Percentiles rank a stretch among this genome's conserved stretches.
Evolutionary conservation across 129 eudicot genomes (phyloP).

Genomic region (Pittosporum tobira): DNA sequence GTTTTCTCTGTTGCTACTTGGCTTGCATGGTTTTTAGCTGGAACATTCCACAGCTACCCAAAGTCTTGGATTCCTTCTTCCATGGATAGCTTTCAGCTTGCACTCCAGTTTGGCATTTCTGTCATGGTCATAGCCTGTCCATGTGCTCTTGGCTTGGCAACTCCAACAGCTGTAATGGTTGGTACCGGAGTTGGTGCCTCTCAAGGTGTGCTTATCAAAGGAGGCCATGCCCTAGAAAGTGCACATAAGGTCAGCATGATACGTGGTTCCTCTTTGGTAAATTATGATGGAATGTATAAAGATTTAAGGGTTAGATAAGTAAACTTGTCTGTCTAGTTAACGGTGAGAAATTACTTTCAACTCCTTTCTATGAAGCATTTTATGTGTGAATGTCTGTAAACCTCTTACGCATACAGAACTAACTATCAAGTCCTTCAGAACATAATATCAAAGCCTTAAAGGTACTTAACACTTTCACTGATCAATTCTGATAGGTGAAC

Average conservation of each 20-base stretch:
- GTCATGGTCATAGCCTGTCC: slow-evolving; percentile 95
- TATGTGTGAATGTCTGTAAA: no score
- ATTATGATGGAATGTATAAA: not conserved
- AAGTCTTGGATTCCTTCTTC: slow-evolving; percentile 67
- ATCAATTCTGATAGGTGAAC: slow-evolving; percentile 38
- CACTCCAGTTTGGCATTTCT: slow-evolving; percentile 82
- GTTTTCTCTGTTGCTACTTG: slow-evolving; percentile 51
- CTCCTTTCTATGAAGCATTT: no score
- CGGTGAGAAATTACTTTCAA: not conserved
- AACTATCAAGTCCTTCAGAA: not conserved
- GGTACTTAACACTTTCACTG: not conserved
- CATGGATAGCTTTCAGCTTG: slow-evolving; percentile 84
- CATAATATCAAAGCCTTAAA: not conserved
- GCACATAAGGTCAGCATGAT: slow-evolving; percentile 57
- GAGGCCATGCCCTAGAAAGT: slow-evolving; percentile 87
- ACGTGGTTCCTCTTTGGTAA: not conserved
- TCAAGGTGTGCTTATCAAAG: slow-evolving; percentile 91
- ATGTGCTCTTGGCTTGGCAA: slow-evolving; percentile 84
- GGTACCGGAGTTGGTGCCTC: slow-evolving; percentile 94
- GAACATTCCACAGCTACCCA: slow-evolving; percentile 47
- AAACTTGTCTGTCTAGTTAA: not conserved
- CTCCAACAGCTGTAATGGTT: slow-evolving; percentile 94
- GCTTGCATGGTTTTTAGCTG: slow-evolving; percentile 69
- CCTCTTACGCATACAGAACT: not conserved
- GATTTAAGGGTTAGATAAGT: not conserved